A percentile compares a stretch with the other conserved stretches of the same genome.
phyloP scores from a whole-genome alignment of 1,284 basidiomycete species.

The Sporisorium reilianum region DNA sequence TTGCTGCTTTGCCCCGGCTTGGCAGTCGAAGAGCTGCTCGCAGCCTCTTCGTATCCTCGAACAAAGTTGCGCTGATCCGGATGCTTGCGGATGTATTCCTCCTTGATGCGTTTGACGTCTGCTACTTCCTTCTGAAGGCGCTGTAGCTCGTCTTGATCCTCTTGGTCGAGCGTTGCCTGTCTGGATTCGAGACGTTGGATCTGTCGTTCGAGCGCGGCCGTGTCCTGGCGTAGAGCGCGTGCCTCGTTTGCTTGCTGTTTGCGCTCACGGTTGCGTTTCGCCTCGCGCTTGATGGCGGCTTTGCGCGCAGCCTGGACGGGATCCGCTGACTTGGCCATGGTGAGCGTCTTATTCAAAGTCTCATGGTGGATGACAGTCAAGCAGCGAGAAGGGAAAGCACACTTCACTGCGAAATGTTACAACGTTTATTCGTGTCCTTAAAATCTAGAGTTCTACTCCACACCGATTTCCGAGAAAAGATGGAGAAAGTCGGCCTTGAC shows the following conservation, averaged over 20 bases:
- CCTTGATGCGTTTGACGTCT: slow-evolving; percentile 54
- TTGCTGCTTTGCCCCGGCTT: neutral
- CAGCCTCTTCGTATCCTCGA: slow-evolving; percentile 70
- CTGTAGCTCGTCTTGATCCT: slow-evolving; percentile 46
- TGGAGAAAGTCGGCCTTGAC: slow-evolving; percentile 28
- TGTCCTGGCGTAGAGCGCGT: slow-evolving; percentile 37
- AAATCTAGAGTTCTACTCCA: slow-evolving; percentile 26
- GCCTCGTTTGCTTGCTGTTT: slow-evolving; percentile 60
- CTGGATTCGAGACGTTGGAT: slow-evolving; percentile 47
- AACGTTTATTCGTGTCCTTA: slow-evolving; percentile 4
- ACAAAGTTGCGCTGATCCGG: slow-evolving; percentile 87
- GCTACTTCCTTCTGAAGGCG: slow-evolving; percentile 46
- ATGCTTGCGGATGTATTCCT: slow-evolving; percentile 80
- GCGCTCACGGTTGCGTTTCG: slow-evolving; percentile 64
- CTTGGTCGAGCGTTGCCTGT: slow-evolving; percentile 18
- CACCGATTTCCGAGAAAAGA: slow-evolving; percentile 47
- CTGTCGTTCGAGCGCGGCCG: slow-evolving; percentile 45
- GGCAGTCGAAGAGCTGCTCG: neutral
- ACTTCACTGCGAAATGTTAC: neutral
- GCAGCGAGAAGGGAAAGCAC: slow-evolving; percentile 3
- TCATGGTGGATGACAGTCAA: slow-evolving; percentile 6
- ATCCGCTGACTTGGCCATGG: slow-evolving; percentile 57
- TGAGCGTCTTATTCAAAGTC: neutral
- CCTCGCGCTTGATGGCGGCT: slow-evolving; percentile 55
- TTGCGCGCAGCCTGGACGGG: slow-evolving; percentile 69